These are phyloP conservation scores for Coemansia erecta DNA, from an alignment of 192 early-diverging fungal genomes.

Conservation along the genomic window DNA sequence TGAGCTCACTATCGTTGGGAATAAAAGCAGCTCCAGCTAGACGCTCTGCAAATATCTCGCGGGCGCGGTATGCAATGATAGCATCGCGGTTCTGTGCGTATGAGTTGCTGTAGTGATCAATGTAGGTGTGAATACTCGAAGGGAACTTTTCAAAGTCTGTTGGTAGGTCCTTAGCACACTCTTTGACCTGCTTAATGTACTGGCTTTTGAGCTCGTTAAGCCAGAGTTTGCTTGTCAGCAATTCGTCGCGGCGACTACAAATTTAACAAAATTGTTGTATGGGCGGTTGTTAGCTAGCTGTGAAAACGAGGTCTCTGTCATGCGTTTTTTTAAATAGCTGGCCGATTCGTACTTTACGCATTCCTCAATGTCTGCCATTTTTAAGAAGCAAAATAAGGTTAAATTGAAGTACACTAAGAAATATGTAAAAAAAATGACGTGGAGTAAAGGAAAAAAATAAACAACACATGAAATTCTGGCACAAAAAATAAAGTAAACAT, in stretches of 20 bases:
- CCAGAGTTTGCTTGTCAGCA: slow-evolving; percentile 44
- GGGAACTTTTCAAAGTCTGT: slow-evolving; percentile 40
- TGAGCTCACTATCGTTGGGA: slow-evolving; percentile 36
- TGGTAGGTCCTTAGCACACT: slow-evolving; percentile 32
- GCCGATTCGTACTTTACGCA: slow-evolving; percentile 35
- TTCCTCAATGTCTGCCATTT: slow-evolving; percentile 36
- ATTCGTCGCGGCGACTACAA: slow-evolving; percentile 46
- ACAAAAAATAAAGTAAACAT: neutral
- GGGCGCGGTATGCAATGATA: slow-evolving; percentile 38
- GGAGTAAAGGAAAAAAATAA: slow-evolving; percentile 2
- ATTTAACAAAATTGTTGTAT: neutral
- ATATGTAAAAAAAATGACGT: neutral
- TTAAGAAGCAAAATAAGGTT: neutral
- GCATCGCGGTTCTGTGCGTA: slow-evolving; percentile 43
- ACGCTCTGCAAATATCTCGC: slow-evolving; percentile 42
- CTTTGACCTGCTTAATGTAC: slow-evolving; percentile 35
- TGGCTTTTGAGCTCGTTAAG: slow-evolving; percentile 42
- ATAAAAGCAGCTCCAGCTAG: slow-evolving; percentile 41
- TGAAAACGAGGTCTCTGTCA: neutral
- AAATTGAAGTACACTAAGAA: neutral
- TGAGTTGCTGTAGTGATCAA: slow-evolving; percentile 32
- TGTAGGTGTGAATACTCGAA: slow-evolving; percentile 28
- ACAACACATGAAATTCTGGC: too few relatives aligned
- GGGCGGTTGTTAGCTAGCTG: neutral
- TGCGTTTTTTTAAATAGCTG: neutral